Conservation (phyloP, 164 flowering plant genomes). For the Hamamelis virginiana region DNA sequence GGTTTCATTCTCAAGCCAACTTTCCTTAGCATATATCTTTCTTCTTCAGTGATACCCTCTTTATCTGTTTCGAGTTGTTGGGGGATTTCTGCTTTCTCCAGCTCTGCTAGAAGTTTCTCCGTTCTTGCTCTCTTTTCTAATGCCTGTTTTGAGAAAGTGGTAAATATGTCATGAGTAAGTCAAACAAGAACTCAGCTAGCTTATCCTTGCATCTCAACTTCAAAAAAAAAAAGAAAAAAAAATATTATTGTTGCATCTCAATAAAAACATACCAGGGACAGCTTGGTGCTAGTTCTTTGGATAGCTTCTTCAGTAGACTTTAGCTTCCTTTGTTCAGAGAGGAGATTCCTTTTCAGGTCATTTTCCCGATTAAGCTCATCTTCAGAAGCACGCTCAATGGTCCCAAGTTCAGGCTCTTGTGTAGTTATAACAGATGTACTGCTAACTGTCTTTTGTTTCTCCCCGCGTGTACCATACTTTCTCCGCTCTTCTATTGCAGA, state of each 20-base stretch:
- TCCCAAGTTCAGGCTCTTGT: constrained; percentile 16
- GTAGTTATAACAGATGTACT: constrained; percentile 16
- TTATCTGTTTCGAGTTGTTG: constrained; percentile 55
- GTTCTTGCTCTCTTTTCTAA: constrained; percentile 74
- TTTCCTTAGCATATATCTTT: constrained; percentile 87
- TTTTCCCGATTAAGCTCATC: constrained; percentile 17
- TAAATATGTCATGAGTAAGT: neutral
- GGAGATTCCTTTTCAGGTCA: constrained; percentile 13
- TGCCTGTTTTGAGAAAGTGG: constrained; percentile 44
- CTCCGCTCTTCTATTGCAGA: constrained; percentile 77
- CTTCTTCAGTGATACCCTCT: constrained; percentile 91
- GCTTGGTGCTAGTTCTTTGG: constrained; percentile 41
- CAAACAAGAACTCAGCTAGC: constrained; percentile 2
- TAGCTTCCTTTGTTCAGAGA: constrained; percentile 26
- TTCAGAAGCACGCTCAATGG: constrained; percentile 19
- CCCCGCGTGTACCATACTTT: constrained; percentile 17
- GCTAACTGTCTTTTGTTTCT: constrained; percentile 7
- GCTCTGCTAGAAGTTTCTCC: constrained; percentile 68
- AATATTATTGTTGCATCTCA: neutral
- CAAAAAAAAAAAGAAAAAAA: constrained; percentile 3
- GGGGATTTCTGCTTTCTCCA: constrained; percentile 46
- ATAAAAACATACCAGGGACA: constrained; percentile 55
- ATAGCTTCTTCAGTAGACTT: constrained; percentile 33
- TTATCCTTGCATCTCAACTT: too few relatives aligned
- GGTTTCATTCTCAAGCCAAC: constrained; percentile 92